Percentiles rank a stretch among this genome's conserved stretches.
These are phyloP conservation scores for Pinus tabuliformis DNA, from an alignment of 75 land plant genomes.

Conservation along the genomic window DNA sequence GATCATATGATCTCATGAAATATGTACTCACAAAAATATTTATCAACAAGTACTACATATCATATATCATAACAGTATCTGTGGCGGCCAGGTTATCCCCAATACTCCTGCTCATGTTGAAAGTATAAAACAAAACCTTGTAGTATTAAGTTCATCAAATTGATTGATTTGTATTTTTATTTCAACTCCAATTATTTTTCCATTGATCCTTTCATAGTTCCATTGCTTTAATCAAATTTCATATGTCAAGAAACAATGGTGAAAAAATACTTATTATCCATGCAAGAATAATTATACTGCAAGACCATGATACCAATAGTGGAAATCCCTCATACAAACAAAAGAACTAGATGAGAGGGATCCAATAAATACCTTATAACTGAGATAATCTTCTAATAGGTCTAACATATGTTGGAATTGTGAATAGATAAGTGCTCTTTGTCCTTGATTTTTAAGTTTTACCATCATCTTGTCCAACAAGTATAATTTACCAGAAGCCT, in stretches of 20 bases:
- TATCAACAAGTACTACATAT: constrained; percentile 45
- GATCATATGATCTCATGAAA: background rate
- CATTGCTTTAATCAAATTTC: constrained; percentile 57
- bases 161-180: constrained; percentile 94
- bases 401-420: constrained; percentile 97
- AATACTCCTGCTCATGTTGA: constrained; percentile 98
- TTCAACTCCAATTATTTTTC: constrained; percentile 89
- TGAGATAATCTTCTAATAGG: constrained; percentile 91
- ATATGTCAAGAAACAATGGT: background rate
- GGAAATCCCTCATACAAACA: background rate
- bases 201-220: constrained; percentile 97
- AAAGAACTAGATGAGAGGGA: background rate
- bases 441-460: constrained; percentile 86
- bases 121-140: constrained; percentile 91
- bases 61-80: constrained; percentile 97
- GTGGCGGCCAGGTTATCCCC: constrained; percentile 97
- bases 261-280: background rate
- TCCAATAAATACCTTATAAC: constrained; percentile 55
- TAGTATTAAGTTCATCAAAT: constrained; percentile 92
- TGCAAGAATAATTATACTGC: background rate
- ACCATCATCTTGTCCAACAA: constrained; percentile 96
- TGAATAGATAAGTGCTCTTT: constrained; percentile 92
- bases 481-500: constrained; percentile 84
- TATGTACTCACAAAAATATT: background rate
- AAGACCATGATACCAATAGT: background rate